A percentile compares a stretch with the other conserved stretches of the same genome.
Evolutionary conservation across 2,329 filamentous ascomycete species (phyloP).

Genomic region (Aspergillus sp.): DNA sequence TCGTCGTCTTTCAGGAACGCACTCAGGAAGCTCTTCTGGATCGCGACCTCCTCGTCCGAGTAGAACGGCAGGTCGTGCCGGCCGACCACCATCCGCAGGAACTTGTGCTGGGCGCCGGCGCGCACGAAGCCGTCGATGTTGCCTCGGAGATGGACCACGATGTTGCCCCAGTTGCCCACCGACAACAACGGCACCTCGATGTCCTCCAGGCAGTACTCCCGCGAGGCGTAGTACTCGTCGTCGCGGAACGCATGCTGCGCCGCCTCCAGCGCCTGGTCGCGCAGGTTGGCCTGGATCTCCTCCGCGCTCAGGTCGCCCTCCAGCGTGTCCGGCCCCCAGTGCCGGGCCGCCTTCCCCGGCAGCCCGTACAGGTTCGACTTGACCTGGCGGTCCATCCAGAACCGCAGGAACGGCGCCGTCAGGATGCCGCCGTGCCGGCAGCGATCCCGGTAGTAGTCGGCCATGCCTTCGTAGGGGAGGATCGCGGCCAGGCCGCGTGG

Average conservation of each 20-base stretch:
- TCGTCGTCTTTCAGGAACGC: conserved; percentile 68
- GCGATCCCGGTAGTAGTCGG: conserved; percentile 53
- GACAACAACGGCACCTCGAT: conserved; percentile 65
- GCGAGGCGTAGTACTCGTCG: conserved; percentile 59
- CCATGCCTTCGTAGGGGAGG: conserved; percentile 55
- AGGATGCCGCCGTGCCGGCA: conserved; percentile 61
- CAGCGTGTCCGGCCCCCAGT: conserved; percentile 24
- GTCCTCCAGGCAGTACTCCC: conserved; percentile 61
- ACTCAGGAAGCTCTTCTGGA: conserved; percentile 65
- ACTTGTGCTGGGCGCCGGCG: conserved; percentile 65
- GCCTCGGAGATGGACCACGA: conserved; percentile 64
- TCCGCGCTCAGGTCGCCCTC: conserved; percentile 19
- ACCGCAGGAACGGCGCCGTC: conserved; percentile 55
- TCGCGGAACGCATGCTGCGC: conserved; percentile 56
- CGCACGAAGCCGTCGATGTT: conserved; percentile 63
- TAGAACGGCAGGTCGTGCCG: conserved; percentile 71
- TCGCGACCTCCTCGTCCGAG: conserved; percentile 63
- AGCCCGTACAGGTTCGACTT: conserved; percentile 64
- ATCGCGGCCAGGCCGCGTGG: conserved; percentile 51
- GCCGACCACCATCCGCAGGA: conserved; percentile 65
- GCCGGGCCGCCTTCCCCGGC: conserved; percentile 13
- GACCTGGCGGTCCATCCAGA: conserved; percentile 66
- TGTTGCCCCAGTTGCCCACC: conserved; percentile 69
- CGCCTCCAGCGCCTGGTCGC: neutral
- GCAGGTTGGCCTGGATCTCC: conserved; percentile 8